A percentile compares a stretch with the other conserved stretches of the same genome.
phyloP scores from a whole-genome alignment of 192 early-diverging fungal species.

The Coemansia sp. region DNA sequence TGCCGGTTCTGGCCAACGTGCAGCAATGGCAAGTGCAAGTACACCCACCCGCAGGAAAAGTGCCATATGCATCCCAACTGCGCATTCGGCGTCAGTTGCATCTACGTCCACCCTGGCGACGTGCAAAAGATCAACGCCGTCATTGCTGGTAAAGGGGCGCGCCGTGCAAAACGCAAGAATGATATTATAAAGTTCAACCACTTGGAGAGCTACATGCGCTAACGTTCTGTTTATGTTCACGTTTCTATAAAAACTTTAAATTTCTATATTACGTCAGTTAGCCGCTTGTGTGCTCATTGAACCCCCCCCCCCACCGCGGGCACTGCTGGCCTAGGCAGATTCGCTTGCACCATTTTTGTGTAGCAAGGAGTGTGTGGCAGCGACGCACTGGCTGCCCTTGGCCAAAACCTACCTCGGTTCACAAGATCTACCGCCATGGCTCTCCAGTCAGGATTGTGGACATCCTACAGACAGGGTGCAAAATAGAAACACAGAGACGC shows the following conservation, averaged over 20 bases:
- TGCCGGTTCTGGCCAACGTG: conserved; percentile 55
- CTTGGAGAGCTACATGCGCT: conserved; percentile 15
- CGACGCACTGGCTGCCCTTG: neutral
- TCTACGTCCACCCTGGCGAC: conserved; percentile 46
- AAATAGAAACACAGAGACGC: conserved; percentile 1
- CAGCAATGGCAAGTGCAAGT: conserved; percentile 54
- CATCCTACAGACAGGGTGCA: conserved; percentile 7
- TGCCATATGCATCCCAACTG: conserved; percentile 37
- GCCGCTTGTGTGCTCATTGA: neutral
- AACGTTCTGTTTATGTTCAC: neutral
- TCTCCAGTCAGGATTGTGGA: conserved; percentile 2
- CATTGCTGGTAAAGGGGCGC: conserved; percentile 17
- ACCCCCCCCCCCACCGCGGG: neutral
- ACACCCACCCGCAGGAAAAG: conserved; percentile 33
- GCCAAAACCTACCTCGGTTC: neutral
- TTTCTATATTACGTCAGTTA: neutral
- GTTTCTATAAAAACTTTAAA: neutral
- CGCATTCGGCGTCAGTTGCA: conserved; percentile 32
- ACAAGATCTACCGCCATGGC: neutral
- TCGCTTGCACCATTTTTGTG: neutral
- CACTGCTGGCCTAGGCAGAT: neutral
- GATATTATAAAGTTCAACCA: conserved; percentile 45
- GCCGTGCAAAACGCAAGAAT: conserved; percentile 35
- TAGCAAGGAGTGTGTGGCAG: neutral
- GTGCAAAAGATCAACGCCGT: conserved; percentile 42